Evolutionary conservation across 345 rosid species (phyloP), one percentile per base, ranked within the genome.

Genomic region (Dipteronia dyeriana): DNA sequence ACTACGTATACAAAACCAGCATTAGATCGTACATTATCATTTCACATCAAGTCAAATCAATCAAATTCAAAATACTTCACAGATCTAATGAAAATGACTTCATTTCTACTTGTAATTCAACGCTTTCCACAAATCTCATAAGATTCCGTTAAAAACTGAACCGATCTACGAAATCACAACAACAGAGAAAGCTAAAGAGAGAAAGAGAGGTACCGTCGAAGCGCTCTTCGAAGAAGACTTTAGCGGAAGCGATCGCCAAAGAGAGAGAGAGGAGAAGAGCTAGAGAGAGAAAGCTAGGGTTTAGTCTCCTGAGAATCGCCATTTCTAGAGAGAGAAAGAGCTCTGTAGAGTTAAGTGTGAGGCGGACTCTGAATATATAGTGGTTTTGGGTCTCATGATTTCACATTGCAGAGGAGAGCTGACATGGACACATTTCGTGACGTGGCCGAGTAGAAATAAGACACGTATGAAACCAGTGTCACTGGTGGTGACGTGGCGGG

Each of bases 151-250:
- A 53, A 66, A 69, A 68, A 65, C 29, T 59, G 56, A 53, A 34
- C 71, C 53, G 74, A 81, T 68, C 78, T 51, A 26, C 38, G 11
- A 5, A 38, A 63, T 45, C 49, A 45, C 49, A 41, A 45, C 13
- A 9, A 9, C 49, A 45, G 49, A 45, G 10, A 41, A 2, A 41
- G 45, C 5, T 1, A 39, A 39, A 63, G 1, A 8, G 54, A 19
- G 17, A 70, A 23, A 79, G 6, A 76, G 19, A 38, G 39, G 26
- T 89, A 96, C 99, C 98, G 25, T 91, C 92, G 77, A 94, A 95
- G 10, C 91, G 97, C 43, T 95, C 99, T 79, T 95, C 99, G 83
- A 97, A 97, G 86, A 91, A 86, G 71, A 92, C 94, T 49, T 79
- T 69, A 11, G 98, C 92, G 9, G 91, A 87, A 9, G 90, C 90